These are phyloP conservation scores for Dictyostelium intermedium DNA, from an alignment of 78 protist species.

Conservation along the genomic window DNA sequence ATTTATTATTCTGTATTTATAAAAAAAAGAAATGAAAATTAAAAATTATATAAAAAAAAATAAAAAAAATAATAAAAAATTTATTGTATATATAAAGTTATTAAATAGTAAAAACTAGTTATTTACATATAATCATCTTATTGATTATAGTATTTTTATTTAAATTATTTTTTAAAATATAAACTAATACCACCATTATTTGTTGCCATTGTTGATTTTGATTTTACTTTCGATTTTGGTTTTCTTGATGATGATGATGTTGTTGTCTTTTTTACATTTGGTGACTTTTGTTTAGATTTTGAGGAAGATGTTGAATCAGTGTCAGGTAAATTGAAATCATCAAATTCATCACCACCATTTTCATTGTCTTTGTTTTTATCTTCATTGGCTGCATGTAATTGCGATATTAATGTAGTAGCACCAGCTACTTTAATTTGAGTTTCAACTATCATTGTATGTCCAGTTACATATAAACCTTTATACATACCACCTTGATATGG, in stretches of 20 bases:
- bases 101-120: too few relatives aligned
- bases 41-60: not conserved
- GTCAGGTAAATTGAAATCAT: not conserved
- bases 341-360: not conserved
- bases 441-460: constrained; percentile 40
- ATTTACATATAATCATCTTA: not conserved
- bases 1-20: too few relatives aligned
- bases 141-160: not conserved
- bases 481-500: constrained; percentile 46
- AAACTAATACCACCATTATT: not conserved
- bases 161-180: not conserved
- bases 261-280: constrained; percentile 16
- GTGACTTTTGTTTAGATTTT: not conserved
- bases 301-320: not conserved
- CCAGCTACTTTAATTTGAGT: constrained; percentile 6
- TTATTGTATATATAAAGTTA: not conserved
- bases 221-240: not conserved
- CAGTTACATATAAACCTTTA: constrained; percentile 33
- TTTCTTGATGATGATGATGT: not conserved
- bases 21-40: not conserved
- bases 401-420: not conserved
- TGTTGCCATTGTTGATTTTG: constrained; percentile 1
- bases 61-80: not conserved
- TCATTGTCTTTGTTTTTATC: not conserved
- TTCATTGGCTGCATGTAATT: not conserved